A percentile compares a stretch with the other conserved stretches of the same genome.
Evolutionary conservation across 768 basidiomycete species (phyloP).

Genomic region (Filobasidium floriforme): DNA sequence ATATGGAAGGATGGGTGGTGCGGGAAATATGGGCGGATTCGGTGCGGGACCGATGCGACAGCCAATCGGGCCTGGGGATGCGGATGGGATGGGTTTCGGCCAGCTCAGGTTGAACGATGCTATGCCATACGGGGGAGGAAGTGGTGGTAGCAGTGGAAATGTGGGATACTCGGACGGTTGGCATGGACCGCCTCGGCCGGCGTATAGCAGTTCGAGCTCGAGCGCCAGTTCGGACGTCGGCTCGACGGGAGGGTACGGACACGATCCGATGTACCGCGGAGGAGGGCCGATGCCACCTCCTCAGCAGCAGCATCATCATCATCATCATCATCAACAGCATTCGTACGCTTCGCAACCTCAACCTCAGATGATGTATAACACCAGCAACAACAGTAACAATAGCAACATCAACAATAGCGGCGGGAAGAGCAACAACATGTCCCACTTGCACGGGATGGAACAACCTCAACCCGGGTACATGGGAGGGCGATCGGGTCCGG

Average conservation of each 20-base stretch:
- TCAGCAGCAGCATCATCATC: too few relatives aligned
- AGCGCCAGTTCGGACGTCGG: constrained; percentile 1
- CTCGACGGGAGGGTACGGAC: not conserved
- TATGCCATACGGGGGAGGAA: not conserved
- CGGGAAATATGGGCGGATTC: not conserved
- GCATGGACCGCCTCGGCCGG: not conserved
- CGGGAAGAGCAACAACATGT: constrained; percentile 10
- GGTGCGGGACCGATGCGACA: constrained; percentile 7
- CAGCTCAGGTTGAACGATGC: not conserved
- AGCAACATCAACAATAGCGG: constrained; percentile 11
- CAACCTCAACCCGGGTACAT: not conserved
- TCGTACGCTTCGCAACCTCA: too few relatives aligned
- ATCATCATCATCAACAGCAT: too few relatives aligned
- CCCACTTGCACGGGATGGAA: not conserved
- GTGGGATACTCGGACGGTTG: not conserved
- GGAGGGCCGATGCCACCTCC: too few relatives aligned
- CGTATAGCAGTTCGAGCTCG: constrained; percentile 11
- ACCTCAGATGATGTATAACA: too few relatives aligned
- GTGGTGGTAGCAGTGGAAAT: not conserved
- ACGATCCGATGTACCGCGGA: too few relatives aligned
- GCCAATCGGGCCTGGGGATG: constrained; percentile 7
- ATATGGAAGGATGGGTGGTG: not conserved
- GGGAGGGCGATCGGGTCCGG: not conserved
- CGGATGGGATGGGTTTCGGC: constrained; percentile 7
- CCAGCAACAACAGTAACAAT: constrained; percentile 12